A percentile compares a stretch with the other conserved stretches of the same genome.
phyloP scores from a whole-genome alignment of 768 basidiomycete genomes.

The Megacollybia marginata region DNA sequence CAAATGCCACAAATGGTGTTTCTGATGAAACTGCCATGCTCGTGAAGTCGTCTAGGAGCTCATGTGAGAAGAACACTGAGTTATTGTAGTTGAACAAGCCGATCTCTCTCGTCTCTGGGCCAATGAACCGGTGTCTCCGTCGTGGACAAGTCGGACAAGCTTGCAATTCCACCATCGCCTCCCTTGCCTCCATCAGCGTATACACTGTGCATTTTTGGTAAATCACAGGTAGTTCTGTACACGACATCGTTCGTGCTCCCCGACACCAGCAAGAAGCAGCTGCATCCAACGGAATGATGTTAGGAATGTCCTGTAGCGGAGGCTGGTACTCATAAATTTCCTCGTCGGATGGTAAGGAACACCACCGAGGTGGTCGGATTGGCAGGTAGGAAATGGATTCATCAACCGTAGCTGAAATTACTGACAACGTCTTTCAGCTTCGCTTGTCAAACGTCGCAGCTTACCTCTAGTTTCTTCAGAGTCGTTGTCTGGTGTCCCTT shows the following conservation, averaged over 20 bases:
- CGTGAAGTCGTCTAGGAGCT: conserved; percentile 27
- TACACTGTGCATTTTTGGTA: background rate
- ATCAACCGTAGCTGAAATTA: background rate
- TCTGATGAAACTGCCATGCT: conserved; percentile 23
- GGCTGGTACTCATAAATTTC: background rate
- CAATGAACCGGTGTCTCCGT: conserved; percentile 12
- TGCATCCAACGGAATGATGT: background rate
- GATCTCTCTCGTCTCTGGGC: conserved; percentile 18
- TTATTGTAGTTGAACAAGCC: conserved; percentile 31
- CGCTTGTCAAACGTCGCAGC: background rate
- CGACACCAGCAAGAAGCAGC: background rate
- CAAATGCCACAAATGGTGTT: conserved; percentile 25
- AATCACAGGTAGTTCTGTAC: background rate
- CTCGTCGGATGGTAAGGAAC: background rate
- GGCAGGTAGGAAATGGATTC: conserved; percentile 2
- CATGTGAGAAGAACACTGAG: conserved; percentile 19
- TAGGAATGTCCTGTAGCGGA: background rate
- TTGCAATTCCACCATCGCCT: background rate
- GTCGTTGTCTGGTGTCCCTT: background rate
- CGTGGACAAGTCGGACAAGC: conserved; percentile 2
- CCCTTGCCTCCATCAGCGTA: background rate
- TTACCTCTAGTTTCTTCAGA: background rate
- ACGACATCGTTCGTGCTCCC: background rate
- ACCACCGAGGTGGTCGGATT: conserved; percentile 2
- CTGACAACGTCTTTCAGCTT: background rate